A percentile compares a stretch with the other conserved stretches of the same genome.
These are phyloP conservation scores for Sechiopsis laciniata DNA, from an alignment of 306 rosid species.

Conservation along the genomic window DNA sequence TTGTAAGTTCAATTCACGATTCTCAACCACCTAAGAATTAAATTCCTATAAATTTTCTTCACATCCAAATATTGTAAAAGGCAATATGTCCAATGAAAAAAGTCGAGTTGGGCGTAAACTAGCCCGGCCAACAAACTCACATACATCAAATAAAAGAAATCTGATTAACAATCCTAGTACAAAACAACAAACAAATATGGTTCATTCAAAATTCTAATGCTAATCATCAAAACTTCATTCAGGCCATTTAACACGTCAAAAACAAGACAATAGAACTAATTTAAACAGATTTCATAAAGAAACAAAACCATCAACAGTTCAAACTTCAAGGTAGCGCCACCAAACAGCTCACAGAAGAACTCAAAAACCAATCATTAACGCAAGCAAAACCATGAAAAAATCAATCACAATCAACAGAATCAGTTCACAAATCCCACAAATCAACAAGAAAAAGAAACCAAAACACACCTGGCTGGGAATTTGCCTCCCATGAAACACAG, in stretches of 20 bases:
- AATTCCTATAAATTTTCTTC: too few species aligned
- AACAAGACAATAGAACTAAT: not conserved
- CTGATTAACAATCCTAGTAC: too few species aligned
- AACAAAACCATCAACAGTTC: not conserved
- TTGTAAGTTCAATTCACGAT: too few species aligned
- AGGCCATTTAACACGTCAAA: not conserved
- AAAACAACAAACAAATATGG: too few species aligned
- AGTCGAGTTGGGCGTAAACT: too few species aligned
- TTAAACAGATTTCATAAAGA: not conserved
- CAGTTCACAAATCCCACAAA: not conserved
- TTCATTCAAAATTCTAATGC: not conserved
- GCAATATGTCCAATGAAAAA: too few species aligned
- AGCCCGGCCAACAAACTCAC: too few species aligned
- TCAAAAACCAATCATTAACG: not conserved
- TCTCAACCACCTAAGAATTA: too few species aligned
- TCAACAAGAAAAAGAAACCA: not conserved
- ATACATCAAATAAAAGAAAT: too few species aligned
- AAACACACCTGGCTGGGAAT: slow-evolving; percentile 83
- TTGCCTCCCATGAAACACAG: slow-evolving; percentile 63
- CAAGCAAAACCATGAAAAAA: not conserved
- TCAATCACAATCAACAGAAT: too few species aligned
- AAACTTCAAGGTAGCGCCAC: not conserved
- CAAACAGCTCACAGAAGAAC: not conserved
- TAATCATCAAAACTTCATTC: not conserved
- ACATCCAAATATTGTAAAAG: too few species aligned